Evolutionary conservation across 1,139 yeast species (phyloP).

Genomic region (Yamadazyma jaroonii): DNA sequence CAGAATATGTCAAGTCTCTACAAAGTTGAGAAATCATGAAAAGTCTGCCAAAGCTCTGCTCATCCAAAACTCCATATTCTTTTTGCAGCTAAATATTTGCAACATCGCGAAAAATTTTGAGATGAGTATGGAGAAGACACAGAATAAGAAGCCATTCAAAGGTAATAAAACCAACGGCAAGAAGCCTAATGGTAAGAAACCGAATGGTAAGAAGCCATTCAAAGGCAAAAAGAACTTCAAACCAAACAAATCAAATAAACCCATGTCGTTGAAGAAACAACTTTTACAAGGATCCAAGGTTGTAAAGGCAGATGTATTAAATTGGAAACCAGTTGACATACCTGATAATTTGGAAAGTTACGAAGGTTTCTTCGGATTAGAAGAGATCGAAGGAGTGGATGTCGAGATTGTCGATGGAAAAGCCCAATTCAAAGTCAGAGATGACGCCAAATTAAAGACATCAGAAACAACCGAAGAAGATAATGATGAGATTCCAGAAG

Average conservation of each 20-base stretch:
- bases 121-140: conserved; percentile 5
- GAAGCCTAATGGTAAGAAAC: too few relatives aligned
- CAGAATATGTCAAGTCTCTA: too few relatives aligned
- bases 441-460: conserved; percentile 22
- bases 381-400: conserved; percentile 91
- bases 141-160: too few relatives aligned
- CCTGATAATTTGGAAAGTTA: conserved; percentile 84
- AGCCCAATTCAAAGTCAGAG: conserved; percentile 58
- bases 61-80: not conserved
- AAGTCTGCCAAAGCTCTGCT: too few relatives aligned
- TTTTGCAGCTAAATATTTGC: conserved; percentile 1
- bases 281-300: conserved; percentile 12
- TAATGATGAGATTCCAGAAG: conserved; percentile 14
- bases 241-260: not conserved
- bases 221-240: conserved; percentile 2
- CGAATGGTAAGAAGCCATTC: too few relatives aligned
- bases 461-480: conserved; percentile 7
- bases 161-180: too few relatives aligned
- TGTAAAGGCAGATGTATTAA: conserved; percentile 50
- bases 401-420: conserved; percentile 67
- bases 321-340: conserved; percentile 81
- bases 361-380: conserved; percentile 88
- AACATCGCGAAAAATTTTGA: conserved; percentile 4
- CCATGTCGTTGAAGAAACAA: conserved; percentile 1
- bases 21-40: too few relatives aligned